Evolutionary conservation across 176 grass and related monocot species (phyloP).

Genomic region (Avena eriantha): DNA sequence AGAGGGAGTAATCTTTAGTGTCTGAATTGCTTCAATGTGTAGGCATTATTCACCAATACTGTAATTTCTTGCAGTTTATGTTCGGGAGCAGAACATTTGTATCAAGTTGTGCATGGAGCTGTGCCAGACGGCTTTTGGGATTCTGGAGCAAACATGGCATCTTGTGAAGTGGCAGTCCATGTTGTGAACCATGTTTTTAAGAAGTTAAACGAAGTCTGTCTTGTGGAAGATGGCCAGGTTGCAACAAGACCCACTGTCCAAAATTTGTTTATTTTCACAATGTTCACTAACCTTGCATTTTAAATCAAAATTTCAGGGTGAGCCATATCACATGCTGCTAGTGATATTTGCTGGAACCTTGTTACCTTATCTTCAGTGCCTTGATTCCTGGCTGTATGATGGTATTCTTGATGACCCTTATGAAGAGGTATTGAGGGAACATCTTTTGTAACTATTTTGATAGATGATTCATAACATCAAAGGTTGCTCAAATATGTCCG

Average conservation of each 20-base stretch:
- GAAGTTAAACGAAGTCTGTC: constrained; percentile 85
- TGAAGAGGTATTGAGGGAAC: constrained; percentile 72
- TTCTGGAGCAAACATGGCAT: constrained; percentile 42
- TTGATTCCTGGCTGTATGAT: constrained; percentile 98
- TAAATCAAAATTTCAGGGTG: constrained; percentile 64
- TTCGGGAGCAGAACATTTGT: constrained; percentile 79
- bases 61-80: constrained; percentile 60
- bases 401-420: constrained; percentile 97
- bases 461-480: constrained; percentile 8
- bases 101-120: constrained; percentile 66
- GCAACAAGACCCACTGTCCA: constrained; percentile 30
- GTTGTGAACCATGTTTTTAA: constrained; percentile 78
- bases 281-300: constrained; percentile 30
- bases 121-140: constrained; percentile 68
- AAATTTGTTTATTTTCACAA: constrained; percentile 28
- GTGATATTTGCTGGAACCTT: constrained; percentile 73
- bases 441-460: neutral
- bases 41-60: neutral
- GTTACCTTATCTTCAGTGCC: constrained; percentile 86
- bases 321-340: constrained; percentile 84
- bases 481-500: neutral
- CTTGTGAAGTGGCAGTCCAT: constrained; percentile 73
- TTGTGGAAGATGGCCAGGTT: constrained; percentile 94
- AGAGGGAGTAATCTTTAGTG: neutral
- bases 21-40: constrained; percentile 35